A percentile compares a stretch with the other conserved stretches of the same genome.
phyloP scores from a whole-genome alignment of 1,284 basidiomycete species.

The Somion occarium region DNA sequence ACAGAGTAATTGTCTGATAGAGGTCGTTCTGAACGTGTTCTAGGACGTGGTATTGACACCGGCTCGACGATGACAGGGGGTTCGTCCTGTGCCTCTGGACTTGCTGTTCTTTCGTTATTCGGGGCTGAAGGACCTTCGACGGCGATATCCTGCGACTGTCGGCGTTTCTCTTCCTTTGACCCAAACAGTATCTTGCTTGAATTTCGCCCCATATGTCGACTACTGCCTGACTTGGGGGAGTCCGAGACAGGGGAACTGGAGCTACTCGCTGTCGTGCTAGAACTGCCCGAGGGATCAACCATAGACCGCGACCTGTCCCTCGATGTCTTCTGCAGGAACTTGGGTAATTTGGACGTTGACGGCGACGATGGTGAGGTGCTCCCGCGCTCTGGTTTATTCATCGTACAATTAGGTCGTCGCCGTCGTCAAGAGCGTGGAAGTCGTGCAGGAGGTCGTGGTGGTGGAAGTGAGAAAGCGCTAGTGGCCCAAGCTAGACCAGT shows the following conservation, averaged over 20 bases:
- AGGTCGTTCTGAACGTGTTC: conserved; percentile 44
- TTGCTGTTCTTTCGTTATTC: conserved; percentile 19
- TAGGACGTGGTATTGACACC: conserved; percentile 34
- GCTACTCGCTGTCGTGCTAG: conserved; percentile 35
- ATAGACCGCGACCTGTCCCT: conserved; percentile 59
- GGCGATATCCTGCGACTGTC: conserved; percentile 24
- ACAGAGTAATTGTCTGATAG: conserved; percentile 40
- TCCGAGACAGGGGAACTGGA: conserved; percentile 35
- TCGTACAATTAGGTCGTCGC: conserved; percentile 23
- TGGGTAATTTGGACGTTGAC: conserved; percentile 52
- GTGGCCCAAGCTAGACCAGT: not conserved
- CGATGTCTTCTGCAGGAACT: conserved; percentile 58
- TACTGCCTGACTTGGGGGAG: conserved; percentile 20
- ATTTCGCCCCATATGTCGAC: conserved; percentile 19
- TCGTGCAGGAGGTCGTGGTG: conserved; percentile 2
- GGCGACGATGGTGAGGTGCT: conserved; percentile 30
- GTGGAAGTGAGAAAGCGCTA: conserved; percentile 5
- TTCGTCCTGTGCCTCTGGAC: conserved; percentile 27
- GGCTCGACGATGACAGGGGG: conserved; percentile 51
- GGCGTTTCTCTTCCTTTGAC: conserved; percentile 21
- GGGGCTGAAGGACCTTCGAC: conserved; percentile 4
- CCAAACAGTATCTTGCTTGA: conserved; percentile 22
- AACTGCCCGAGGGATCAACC: conserved; percentile 33
- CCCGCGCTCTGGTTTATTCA: conserved; percentile 26
- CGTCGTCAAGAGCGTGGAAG: conserved; percentile 19